Percentiles rank a stretch among this genome's conserved stretches.
Evolutionary conservation across 2,329 filamentous ascomycete species (phyloP).

Genomic region (Fusarium palustre): DNA sequence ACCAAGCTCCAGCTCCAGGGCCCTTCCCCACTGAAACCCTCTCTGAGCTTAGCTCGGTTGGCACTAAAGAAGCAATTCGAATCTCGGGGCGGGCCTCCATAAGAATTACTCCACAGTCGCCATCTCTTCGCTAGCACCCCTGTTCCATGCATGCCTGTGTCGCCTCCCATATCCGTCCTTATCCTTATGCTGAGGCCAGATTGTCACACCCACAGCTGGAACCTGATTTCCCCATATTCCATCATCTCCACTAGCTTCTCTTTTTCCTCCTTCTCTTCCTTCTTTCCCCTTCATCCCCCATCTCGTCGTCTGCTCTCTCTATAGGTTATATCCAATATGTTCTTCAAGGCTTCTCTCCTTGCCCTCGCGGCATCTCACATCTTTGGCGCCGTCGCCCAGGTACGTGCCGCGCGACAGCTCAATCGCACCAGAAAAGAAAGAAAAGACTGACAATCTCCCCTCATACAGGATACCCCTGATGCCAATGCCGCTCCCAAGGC

Average conservation of each 20-base stretch:
- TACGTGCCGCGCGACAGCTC: constrained; percentile 56
- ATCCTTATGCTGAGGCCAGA: constrained; percentile 44
- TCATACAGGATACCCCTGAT: constrained; percentile 30
- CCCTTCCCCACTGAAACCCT: constrained; percentile 6
- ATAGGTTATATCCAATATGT: constrained; percentile 63
- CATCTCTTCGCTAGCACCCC: constrained; percentile 11
- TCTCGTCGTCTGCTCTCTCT: constrained; percentile 29
- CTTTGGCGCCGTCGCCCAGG: constrained; percentile 72
- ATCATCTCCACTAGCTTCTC: constrained; percentile 37
- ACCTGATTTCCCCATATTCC: constrained; percentile 34
- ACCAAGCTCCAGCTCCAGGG: constrained; percentile 20
- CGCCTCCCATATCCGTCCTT: constrained; percentile 13
- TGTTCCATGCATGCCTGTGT: constrained; percentile 26
- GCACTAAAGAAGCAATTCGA: constrained; percentile 2
- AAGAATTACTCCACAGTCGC: constrained; percentile 29
- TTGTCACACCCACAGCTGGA: constrained; percentile 44
- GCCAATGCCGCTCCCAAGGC: constrained; percentile 43
- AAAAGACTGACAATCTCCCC: background rate
- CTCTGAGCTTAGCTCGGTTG: constrained; percentile 3
- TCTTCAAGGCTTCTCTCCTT: constrained; percentile 78
- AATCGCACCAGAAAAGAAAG: background rate
- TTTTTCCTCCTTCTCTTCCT: constrained; percentile 22
- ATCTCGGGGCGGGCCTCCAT: background rate
- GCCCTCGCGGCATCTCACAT: constrained; percentile 78
- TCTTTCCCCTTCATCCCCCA: constrained; percentile 12